Conservation (phyloP, 345 rosid genomes). For the Citropsis articulata region DNA sequence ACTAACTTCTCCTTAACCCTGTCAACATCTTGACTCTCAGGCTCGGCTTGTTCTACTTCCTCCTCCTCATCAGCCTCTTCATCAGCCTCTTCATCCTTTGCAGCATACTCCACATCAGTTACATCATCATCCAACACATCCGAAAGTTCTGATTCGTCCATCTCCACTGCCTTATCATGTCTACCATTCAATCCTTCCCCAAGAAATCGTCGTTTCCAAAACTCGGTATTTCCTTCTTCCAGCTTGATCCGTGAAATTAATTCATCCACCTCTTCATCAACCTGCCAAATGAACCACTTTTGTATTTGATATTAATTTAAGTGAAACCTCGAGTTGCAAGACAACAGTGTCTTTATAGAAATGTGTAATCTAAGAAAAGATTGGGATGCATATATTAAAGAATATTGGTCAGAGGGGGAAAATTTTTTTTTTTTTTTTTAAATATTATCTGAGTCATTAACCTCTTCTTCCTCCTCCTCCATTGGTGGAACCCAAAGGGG, state of each 20-base stretch:
- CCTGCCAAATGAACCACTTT: conserved; percentile 34
- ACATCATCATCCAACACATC: conserved; percentile 56
- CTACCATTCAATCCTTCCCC: conserved; percentile 67
- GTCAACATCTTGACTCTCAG: conserved; percentile 62
- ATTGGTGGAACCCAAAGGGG: conserved; percentile 99
- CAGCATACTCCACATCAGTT: conserved; percentile 47
- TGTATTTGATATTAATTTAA: not conserved
- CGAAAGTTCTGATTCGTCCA: conserved; percentile 38
- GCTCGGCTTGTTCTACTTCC: conserved; percentile 63
- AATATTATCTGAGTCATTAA: conserved; percentile 24
- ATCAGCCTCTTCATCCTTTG: conserved; percentile 47
- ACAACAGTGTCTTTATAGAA: not conserved
- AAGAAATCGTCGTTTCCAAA: conserved; percentile 92
- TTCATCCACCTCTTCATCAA: conserved; percentile 84
- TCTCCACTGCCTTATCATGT: conserved; percentile 46
- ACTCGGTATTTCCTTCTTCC: conserved; percentile 94
- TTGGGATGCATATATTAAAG: not conserved
- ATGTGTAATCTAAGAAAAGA: not conserved
- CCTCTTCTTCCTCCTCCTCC: conserved; percentile 96
- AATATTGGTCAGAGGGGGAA: not conserved
- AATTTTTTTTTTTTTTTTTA: no score
- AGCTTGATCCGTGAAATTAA: conserved; percentile 79
- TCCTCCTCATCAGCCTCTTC: conserved; percentile 58
- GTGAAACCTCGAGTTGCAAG: not conserved
- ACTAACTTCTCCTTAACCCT: conserved; percentile 72